Conservation (phyloP, 1,139 yeast species). For the Diutina siamensis region DNA sequence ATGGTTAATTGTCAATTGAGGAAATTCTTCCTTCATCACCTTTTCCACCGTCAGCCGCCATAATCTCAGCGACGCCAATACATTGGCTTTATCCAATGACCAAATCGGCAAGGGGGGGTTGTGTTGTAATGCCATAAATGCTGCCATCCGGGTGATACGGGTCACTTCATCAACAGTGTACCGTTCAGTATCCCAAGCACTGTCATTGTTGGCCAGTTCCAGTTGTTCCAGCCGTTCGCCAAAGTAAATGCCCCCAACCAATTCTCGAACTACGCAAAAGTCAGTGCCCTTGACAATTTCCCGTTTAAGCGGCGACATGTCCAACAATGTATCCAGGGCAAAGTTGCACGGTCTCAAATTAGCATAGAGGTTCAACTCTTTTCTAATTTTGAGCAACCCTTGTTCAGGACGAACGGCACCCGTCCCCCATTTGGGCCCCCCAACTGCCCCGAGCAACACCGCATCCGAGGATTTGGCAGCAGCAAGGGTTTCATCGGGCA, state of each 20-base stretch:
- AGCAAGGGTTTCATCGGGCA: constrained; percentile 76
- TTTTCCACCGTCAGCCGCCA: constrained; percentile 92
- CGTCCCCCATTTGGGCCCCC: constrained; percentile 99
- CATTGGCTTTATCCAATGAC: constrained; percentile 96
- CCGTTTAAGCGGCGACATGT: constrained; percentile 76
- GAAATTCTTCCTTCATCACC: constrained; percentile 79
- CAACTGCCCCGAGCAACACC: constrained; percentile 91
- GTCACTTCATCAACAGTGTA: constrained; percentile 85
- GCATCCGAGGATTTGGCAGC: constrained; percentile 91
- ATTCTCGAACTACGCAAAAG: constrained; percentile 86
- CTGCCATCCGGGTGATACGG: constrained; percentile 97
- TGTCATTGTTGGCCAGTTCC: constrained; percentile 47
- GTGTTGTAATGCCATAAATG: constrained; percentile 86
- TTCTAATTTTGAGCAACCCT: constrained; percentile 86
- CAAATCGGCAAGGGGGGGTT: constrained; percentile 89
- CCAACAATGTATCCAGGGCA: constrained; percentile 75
- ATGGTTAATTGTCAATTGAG: constrained; percentile 73
- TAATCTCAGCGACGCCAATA: constrained; percentile 86
- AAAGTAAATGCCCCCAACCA: constrained; percentile 95
- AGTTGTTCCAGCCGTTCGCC: constrained; percentile 92
- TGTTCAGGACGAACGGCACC: constrained; percentile 94
- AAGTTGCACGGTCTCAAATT: constrained; percentile 94
- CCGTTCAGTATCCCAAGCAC: constrained; percentile 90
- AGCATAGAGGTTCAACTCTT: constrained; percentile 88
- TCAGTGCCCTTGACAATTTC: constrained; percentile 84